Evolutionary conservation across 1,139 yeast species (phyloP), one percentile per base, ranked within the genome.

Genomic region (Petasospora fabianii): DNA sequence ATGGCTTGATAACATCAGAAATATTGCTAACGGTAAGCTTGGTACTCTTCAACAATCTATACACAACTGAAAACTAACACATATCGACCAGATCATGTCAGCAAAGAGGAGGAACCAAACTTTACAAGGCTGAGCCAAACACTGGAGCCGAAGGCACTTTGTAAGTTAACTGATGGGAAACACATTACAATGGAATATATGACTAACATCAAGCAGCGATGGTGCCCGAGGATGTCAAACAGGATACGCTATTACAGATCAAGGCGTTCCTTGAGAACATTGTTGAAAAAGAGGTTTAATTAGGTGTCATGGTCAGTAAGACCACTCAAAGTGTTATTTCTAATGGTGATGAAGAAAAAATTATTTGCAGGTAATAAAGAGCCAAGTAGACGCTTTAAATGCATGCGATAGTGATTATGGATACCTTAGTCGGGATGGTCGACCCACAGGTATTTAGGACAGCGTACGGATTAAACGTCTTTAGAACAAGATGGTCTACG

Each of bases 1-100:
- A 7, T 90, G 97, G 97, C 79, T 77, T 50, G 95, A 86, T 51
- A 74, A 81, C 44, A 79, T 88, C 24, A 70, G 77, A 39, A 75
- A 70, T 37, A 52, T 83, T 39, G 83, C 94, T 4, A 64, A 55
- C 27, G 66, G 68, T 64, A 22, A 8, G 53, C 11, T 9, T 12
- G 13, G 19, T 15, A 9, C 36, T 14, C 19, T 15, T 20, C 10
- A 15, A 21, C 14, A 26, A n/a, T 6, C 28, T n/a, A 5, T 10
- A 26, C 5, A 5, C 5, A 22, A 22, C 26, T 12, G 26, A 22
- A 5, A n/a, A 20, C 36, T 35, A 36, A 39, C 33, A 18, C 5
- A 6, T 18, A 14, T 16, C 5, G 13, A 7, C 11, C 31, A 49
- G 70, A 68, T 30, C 66, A 58, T 58, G 55, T 71, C 41, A 55